Evolutionary conservation across 306 rosid genomes (phyloP), one percentile per base, ranked within the genome.

Genomic region (Mimosa pudica): DNA sequence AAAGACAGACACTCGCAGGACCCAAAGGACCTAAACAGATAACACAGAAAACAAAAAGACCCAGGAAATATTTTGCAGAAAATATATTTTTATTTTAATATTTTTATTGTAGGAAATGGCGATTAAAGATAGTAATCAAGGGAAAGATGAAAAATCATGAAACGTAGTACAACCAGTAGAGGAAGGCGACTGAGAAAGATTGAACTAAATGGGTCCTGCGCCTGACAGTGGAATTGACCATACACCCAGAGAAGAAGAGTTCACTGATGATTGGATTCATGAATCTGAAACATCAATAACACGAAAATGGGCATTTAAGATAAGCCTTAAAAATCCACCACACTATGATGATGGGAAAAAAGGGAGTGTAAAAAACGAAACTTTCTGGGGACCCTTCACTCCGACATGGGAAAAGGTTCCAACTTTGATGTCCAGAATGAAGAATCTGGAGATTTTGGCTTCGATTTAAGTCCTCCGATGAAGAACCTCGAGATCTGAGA

Each of bases 171-270:
- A 90, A 44, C 81, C 83, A 90, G 89, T 90, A 90, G 41, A 90
- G 94, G 83, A 90, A 90, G n/a, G 83, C 92, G 45, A 90, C 94
- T 10, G 94, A 90, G 88, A 88, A 90, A 10, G 94, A 90, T 82
- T 90, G 94, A 88, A 90, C 92, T 44, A 90, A 79, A 63, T 90
- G 94, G 85, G 86, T 81, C 88, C 89, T 89, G 85, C 89, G 88
- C 75, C 90, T 71, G 64, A 81, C 82, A 36, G 87, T 80, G 67
- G 90, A 88, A 85, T 83, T 87, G 51, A 90, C 85, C 94, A 90
- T 90, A 74, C 88, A 90, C 84, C 84, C 90, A 52, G 84, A 84
- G 38, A 76, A 68, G 52, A 88, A 84, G 64, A 69, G 82, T 67
- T 90, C 92, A 88, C 88, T 79, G 49, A 88, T 88, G 83, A 88